These are phyloP conservation scores for Huntiella moniliformis DNA, from an alignment of 2,329 filamentous ascomycete species.

Conservation along the genomic window DNA sequence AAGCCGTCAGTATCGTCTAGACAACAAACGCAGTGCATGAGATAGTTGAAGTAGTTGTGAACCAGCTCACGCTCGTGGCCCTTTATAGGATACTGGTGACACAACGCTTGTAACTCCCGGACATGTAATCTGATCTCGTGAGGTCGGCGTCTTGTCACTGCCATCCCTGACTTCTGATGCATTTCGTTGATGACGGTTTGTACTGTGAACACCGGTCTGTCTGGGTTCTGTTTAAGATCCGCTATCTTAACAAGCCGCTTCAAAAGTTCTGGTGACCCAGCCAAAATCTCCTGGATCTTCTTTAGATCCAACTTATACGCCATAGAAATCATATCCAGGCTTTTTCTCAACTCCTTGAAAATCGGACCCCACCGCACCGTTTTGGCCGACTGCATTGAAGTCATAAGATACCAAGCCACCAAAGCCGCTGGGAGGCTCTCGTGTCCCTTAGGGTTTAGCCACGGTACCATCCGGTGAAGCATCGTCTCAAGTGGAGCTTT, in stretches of 20 bases:
- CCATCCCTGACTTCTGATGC: neutral
- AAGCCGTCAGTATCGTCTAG: slow-evolving; percentile 14
- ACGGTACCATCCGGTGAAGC: slow-evolving; percentile 5
- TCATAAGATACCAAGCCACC: slow-evolving; percentile 10
- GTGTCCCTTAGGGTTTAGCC: neutral
- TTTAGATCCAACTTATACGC: neutral
- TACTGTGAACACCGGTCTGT: neutral
- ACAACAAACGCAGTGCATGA: slow-evolving; percentile 24
- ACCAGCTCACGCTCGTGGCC: no score
- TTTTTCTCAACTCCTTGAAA: slow-evolving; percentile 4
- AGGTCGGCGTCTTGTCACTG: neutral
- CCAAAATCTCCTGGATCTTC: slow-evolving; percentile 2
- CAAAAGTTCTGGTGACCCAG: neutral
- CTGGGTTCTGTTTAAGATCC: neutral
- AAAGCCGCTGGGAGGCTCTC: slow-evolving; percentile 1
- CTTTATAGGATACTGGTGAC: neutral
- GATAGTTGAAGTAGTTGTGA: slow-evolving; percentile 19
- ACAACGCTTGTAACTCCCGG: slow-evolving; percentile 6
- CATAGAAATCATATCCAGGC: no score
- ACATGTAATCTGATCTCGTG: neutral
- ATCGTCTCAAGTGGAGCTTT: neutral
- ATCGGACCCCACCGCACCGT: neutral
- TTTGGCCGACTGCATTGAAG: slow-evolving; percentile 1
- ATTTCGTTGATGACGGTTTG: neutral
- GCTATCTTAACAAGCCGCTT: neutral